Evolutionary conservation across 1,284 basidiomycete species (phyloP).

Genomic region (Ustilago curta): DNA sequence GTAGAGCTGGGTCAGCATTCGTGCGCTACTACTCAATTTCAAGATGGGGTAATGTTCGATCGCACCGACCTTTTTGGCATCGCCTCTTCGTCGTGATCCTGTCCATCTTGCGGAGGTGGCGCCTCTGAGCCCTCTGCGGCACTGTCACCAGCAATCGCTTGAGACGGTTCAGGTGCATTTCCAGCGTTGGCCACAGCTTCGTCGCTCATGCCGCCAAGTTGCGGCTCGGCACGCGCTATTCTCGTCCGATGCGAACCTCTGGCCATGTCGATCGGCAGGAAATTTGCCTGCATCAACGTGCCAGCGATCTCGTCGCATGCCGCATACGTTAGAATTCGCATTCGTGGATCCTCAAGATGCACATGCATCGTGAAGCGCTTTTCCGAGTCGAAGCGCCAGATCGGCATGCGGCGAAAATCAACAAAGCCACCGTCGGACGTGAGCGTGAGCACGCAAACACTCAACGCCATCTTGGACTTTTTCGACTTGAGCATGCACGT

Average conservation of each 20-base stretch:
- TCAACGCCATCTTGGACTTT: constrained; percentile 42
- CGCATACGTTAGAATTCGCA: constrained; percentile 53
- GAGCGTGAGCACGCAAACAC: constrained; percentile 36
- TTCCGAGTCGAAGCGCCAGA: constrained; percentile 35
- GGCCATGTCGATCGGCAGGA: constrained; percentile 42
- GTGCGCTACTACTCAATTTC: neutral
- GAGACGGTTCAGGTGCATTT: neutral
- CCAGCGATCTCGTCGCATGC: constrained; percentile 53
- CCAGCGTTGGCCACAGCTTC: neutral
- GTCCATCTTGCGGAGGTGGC: neutral
- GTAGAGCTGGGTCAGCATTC: neutral
- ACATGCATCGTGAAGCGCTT: constrained; percentile 56
- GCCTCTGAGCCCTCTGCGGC: neutral
- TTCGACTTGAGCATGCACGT: constrained; percentile 46
- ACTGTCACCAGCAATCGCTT: neutral
- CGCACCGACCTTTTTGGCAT: constrained; percentile 29
- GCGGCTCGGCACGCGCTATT: constrained; percentile 20
- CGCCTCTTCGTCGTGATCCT: constrained; percentile 24
- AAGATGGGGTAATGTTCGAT: too few species aligned
- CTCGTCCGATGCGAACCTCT: constrained; percentile 27
- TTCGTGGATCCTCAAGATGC: constrained; percentile 58
- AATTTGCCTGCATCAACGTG: constrained; percentile 31
- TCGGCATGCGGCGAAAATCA: constrained; percentile 55
- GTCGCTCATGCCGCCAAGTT: constrained; percentile 10
- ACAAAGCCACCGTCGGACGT: constrained; percentile 35